Evolutionary conservation across 2,329 filamentous ascomycete genomes (phyloP).

Genomic region (Nothophaeocryptopus gaeumannii): DNA sequence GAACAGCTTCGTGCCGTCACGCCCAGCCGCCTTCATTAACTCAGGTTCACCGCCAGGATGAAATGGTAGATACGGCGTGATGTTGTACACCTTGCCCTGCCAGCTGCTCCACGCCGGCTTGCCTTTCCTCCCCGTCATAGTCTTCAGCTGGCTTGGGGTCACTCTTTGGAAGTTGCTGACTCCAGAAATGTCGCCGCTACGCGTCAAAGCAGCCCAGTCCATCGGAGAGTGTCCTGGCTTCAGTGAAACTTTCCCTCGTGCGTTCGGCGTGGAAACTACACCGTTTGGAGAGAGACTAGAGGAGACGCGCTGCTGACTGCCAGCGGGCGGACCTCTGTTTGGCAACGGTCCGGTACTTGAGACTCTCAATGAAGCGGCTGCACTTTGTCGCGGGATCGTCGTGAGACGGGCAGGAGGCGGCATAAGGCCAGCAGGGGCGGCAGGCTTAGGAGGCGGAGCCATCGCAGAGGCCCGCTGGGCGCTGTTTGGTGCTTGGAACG

Average conservation of each 20-base stretch:
- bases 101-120: conserved; percentile 84
- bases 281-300: conserved; percentile 32
- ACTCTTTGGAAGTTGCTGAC: conserved; percentile 64
- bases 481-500: conserved; percentile 47
- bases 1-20: conserved; percentile 64
- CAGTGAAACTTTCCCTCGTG: conserved; percentile 67
- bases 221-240: conserved; percentile 90
- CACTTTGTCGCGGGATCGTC: conserved; percentile 22
- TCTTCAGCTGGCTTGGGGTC: conserved; percentile 74
- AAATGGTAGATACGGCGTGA: conserved; percentile 83
- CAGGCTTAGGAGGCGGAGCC: conserved; percentile 34
- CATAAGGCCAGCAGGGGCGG: conserved; percentile 22
- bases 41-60: conserved; percentile 85
- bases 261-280: conserved; percentile 40
- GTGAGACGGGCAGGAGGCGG: conserved; percentile 27
- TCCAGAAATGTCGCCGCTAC: conserved; percentile 51
- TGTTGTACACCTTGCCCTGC: conserved; percentile 89
- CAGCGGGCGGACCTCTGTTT: conserved; percentile 42
- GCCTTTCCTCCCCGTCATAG: conserved; percentile 77
- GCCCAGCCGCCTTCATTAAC: conserved; percentile 72
- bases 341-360: conserved; percentile 50
- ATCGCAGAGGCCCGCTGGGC: conserved; percentile 42
- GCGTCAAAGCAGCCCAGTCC: conserved; percentile 85
- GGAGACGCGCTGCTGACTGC: conserved; percentile 41
- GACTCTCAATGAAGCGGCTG: conserved; percentile 41